Conservation (phyloP, 1,139 yeast genomes). For the Blastobotrys proliferans region DNA sequence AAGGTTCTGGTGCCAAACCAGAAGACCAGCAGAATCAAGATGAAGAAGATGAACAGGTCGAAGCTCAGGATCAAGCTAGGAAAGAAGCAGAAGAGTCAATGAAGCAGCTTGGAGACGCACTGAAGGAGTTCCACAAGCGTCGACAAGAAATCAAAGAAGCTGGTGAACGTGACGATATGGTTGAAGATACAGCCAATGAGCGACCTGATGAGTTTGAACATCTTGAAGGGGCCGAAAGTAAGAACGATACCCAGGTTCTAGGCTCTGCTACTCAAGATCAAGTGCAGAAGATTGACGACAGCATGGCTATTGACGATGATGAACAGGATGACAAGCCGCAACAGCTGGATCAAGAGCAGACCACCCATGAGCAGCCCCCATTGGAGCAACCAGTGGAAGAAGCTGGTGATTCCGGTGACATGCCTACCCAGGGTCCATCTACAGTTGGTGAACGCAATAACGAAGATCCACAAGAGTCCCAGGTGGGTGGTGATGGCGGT, state of each 20-base stretch:
- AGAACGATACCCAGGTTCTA: conserved; percentile 85
- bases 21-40: conserved; percentile 20
- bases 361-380: conserved; percentile 64
- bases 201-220: conserved; percentile 91
- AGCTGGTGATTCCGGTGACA: conserved; percentile 15
- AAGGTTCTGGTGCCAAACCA: conserved; percentile 24
- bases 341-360: conserved; percentile 53
- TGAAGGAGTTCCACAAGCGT: conserved; percentile 88
- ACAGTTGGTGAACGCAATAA: conserved; percentile 19
- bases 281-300: conserved; percentile 71
- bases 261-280: conserved; percentile 88
- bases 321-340: conserved; percentile 25
- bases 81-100: conserved; percentile 76
- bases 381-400: conserved; percentile 12
- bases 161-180: conserved; percentile 38
- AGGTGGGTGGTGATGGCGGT: conserved; percentile 17
- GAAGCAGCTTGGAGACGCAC: conserved; percentile 83
- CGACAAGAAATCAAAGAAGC: conserved; percentile 69
- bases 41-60: conserved; percentile 28
- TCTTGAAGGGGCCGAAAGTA: conserved; percentile 70
- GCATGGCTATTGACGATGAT: conserved; percentile 70
- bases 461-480: conserved; percentile 15
- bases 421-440: conserved; percentile 11
- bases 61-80: conserved; percentile 55
- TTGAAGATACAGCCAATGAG: conserved; percentile 51